phyloP scores from a whole-genome alignment of 208 protist genomes.

The Trypanosoma scelopori region DNA sequence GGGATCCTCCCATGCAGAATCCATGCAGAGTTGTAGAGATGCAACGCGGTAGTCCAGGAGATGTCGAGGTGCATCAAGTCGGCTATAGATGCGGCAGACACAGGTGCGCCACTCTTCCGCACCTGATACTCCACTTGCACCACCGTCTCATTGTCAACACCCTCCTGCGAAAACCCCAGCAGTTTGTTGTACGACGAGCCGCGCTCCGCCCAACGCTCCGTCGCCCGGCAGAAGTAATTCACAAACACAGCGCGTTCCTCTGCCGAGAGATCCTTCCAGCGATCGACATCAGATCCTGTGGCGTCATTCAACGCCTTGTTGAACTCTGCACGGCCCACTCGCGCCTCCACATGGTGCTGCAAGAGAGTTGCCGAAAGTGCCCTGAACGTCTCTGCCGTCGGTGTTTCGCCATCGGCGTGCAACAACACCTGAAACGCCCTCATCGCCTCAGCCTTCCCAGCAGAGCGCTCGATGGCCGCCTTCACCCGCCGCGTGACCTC shows the following conservation, averaged over 20 bases:
- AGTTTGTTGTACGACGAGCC: conserved; percentile 51
- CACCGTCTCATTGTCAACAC: conserved; percentile 62
- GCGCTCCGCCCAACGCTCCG: conserved; percentile 51
- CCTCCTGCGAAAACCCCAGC: conserved; percentile 58
- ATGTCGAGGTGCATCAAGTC: conserved; percentile 78
- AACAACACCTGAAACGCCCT: conserved; percentile 53
- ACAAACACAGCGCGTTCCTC: conserved; percentile 53
- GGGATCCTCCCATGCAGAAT: conserved; percentile 30
- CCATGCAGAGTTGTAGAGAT: conserved; percentile 40
- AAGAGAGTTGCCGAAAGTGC: conserved; percentile 42
- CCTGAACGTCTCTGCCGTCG: conserved; percentile 31
- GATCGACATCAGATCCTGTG: conserved; percentile 33
- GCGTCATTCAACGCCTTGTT: conserved; percentile 46
- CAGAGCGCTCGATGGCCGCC: conserved; percentile 28
- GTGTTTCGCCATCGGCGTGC: conserved; percentile 23
- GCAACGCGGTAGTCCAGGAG: conserved; percentile 61
- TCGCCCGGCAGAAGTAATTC: conserved; percentile 42
- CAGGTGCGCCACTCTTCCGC: conserved; percentile 35
- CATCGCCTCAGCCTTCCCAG: conserved; percentile 37
- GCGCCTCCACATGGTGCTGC: conserved; percentile 38
- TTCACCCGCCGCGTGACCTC: conserved; percentile 29
- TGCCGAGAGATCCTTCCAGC: conserved; percentile 41
- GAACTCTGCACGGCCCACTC: conserved; percentile 44
- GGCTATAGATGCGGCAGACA: conserved; percentile 34
- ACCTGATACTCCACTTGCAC: conserved; percentile 59